Evolutionary conservation across 2,329 filamentous ascomycete genomes (phyloP).

Genomic region (Shiraia bambusicola): DNA sequence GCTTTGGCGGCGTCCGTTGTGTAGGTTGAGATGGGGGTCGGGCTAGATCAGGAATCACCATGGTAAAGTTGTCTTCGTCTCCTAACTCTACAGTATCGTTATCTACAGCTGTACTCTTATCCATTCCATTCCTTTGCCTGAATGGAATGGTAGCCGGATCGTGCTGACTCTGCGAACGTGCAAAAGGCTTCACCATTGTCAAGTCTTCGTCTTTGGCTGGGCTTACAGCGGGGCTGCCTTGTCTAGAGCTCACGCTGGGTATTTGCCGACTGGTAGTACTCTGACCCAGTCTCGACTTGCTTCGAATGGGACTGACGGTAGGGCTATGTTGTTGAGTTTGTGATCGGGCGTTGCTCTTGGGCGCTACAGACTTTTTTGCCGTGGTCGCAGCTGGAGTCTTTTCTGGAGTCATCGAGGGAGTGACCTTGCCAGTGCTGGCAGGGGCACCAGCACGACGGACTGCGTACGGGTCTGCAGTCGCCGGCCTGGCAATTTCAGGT

Average conservation of each 20-base stretch:
- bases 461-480: conserved; percentile 58
- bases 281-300: conserved; percentile 40
- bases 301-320: conserved; percentile 38
- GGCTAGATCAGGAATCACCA: conserved; percentile 50
- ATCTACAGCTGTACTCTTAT: conserved; percentile 45
- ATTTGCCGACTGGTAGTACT: conserved; percentile 32
- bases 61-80: conserved; percentile 54
- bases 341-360: conserved; percentile 33
- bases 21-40: conserved; percentile 30
- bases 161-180: conserved; percentile 38
- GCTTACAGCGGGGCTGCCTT: conserved; percentile 37
- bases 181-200: conserved; percentile 50
- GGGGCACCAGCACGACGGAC: conserved; percentile 30
- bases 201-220: conserved; percentile 50
- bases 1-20: conserved; percentile 39
- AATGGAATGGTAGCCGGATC: conserved; percentile 34
- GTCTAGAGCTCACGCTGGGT: conserved; percentile 29
- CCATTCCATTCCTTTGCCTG: conserved; percentile 42
- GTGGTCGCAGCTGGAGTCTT: conserved; percentile 47
- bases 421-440: conserved; percentile 39
- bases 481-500: conserved; percentile 52
- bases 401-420: conserved; percentile 50
- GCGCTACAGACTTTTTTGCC: conserved; percentile 38
- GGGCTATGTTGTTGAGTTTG: conserved; percentile 41
- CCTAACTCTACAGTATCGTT: conserved; percentile 39